A percentile compares a stretch with the other conserved stretches of the same genome.
phyloP scores from a whole-genome alignment of 2,329 filamentous ascomycete species.

The Aspergillus intermedius region DNA sequence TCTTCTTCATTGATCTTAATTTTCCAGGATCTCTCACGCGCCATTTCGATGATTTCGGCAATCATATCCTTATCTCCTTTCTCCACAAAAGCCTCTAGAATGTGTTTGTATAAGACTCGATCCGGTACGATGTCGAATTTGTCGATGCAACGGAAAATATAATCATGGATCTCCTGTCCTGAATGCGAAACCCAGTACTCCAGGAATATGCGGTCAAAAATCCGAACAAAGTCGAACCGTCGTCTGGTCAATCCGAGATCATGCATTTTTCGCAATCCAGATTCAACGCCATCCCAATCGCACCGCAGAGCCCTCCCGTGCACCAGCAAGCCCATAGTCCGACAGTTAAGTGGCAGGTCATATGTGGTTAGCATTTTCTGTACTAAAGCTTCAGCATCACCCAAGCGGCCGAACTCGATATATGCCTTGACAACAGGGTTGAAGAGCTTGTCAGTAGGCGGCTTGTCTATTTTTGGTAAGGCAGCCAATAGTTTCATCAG shows the following conservation, averaged over 20 bases:
- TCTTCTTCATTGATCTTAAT: conserved; percentile 23
- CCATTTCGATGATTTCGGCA: conserved; percentile 24
- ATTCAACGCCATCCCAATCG: conserved; percentile 36
- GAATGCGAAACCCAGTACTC: conserved; percentile 36
- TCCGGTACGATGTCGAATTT: conserved; percentile 33
- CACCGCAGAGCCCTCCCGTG: conserved; percentile 31
- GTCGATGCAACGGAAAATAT: conserved; percentile 29
- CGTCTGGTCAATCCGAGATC: conserved; percentile 23
- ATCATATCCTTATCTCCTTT: conserved; percentile 30
- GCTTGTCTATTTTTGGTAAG: conserved; percentile 23
- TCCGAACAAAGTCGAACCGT: conserved; percentile 22
- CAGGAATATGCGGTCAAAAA: conserved; percentile 36
- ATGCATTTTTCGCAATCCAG: conserved; percentile 34
- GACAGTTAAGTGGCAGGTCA: conserved; percentile 23
- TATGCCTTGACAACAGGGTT: conserved; percentile 36
- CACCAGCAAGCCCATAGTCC: conserved; percentile 32
- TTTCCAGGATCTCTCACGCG: conserved; percentile 26
- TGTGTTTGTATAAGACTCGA: conserved; percentile 33
- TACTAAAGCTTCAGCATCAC: conserved; percentile 30
- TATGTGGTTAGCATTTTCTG: conserved; percentile 29
- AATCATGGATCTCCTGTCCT: conserved; percentile 27
- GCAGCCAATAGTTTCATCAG: conserved; percentile 24
- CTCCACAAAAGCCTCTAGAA: conserved; percentile 35
- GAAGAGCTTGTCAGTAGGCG: conserved; percentile 33
- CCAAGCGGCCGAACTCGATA: conserved; percentile 29